These are phyloP conservation scores for Talaromyces islandicus DNA, from an alignment of 2,329 filamentous ascomycete genomes.

Conservation along the genomic window DNA sequence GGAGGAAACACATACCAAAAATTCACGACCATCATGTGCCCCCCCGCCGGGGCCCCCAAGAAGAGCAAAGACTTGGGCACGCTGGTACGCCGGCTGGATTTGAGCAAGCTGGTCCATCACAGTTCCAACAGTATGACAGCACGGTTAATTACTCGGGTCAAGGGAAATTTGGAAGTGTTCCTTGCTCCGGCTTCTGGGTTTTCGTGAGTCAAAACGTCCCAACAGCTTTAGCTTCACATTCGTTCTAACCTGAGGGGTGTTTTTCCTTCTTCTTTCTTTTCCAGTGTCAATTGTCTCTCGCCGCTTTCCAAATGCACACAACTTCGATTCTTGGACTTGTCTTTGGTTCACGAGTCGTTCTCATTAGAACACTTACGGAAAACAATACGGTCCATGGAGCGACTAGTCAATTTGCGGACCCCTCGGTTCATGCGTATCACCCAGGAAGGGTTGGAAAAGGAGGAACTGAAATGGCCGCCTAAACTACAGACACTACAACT, in stretches of 20 bases:
- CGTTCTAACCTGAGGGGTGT: background rate
- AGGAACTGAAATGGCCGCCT: constrained; percentile 20
- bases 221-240: background rate
- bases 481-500: constrained; percentile 19
- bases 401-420: constrained; percentile 42
- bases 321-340: constrained; percentile 47
- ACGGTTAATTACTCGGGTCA: constrained; percentile 50
- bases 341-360: constrained; percentile 47
- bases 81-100: constrained; percentile 49
- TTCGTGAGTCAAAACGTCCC: constrained; percentile 32
- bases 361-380: constrained; percentile 45
- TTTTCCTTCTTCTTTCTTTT: too few relatives aligned
- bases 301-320: constrained; percentile 50
- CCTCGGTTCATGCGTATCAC: constrained; percentile 26
- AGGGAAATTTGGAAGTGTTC: constrained; percentile 48
- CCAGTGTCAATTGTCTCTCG: constrained; percentile 49
- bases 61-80: constrained; percentile 40
- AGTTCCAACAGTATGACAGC: constrained; percentile 53
- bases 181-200: constrained; percentile 54
- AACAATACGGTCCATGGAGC: constrained; percentile 41
- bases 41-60: constrained; percentile 40
- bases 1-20: constrained; percentile 45
- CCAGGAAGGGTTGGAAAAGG: background rate
- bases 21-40: constrained; percentile 52
- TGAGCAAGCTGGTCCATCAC: constrained; percentile 53